Conservation (phyloP, 2,329 filamentous ascomycete genomes). For the Diaporthe helianthi region DNA sequence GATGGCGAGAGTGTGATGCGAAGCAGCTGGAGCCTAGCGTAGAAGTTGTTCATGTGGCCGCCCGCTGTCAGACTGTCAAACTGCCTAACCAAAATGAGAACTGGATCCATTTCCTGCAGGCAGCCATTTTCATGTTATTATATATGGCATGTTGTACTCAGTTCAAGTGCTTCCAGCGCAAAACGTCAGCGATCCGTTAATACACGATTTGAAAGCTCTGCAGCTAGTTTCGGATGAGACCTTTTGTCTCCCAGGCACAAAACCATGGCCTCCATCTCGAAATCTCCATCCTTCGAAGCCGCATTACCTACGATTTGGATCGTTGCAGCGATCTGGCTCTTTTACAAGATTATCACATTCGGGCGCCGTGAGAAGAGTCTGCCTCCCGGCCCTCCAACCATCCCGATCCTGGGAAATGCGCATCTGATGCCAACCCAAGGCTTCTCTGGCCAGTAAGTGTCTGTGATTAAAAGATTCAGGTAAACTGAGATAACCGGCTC, state of each 20-base stretch:
- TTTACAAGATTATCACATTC: slow-evolving; percentile 20
- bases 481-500: background rate
- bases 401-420: slow-evolving; percentile 49
- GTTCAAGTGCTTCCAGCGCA: background rate
- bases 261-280: background rate
- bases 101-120: background rate
- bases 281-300: background rate
- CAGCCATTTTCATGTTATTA: background rate
- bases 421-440: slow-evolving; percentile 44
- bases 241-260: background rate
- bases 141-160: background rate
- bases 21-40: background rate
- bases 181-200: background rate
- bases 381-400: slow-evolving; percentile 44
- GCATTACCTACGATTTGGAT: slow-evolving; percentile 5
- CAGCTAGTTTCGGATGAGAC: background rate
- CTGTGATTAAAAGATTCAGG: background rate
- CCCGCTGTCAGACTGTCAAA: slow-evolving; percentile 11
- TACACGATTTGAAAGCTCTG: background rate
- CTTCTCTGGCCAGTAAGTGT: slow-evolving; percentile 6
- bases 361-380: slow-evolving; percentile 28
- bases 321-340: background rate
- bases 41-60: background rate
- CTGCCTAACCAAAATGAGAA: slow-evolving; percentile 2
- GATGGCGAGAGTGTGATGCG: background rate